Evolutionary conservation across 768 basidiomycete species (phyloP).

Genomic region (Lactifluus pinguis): DNA sequence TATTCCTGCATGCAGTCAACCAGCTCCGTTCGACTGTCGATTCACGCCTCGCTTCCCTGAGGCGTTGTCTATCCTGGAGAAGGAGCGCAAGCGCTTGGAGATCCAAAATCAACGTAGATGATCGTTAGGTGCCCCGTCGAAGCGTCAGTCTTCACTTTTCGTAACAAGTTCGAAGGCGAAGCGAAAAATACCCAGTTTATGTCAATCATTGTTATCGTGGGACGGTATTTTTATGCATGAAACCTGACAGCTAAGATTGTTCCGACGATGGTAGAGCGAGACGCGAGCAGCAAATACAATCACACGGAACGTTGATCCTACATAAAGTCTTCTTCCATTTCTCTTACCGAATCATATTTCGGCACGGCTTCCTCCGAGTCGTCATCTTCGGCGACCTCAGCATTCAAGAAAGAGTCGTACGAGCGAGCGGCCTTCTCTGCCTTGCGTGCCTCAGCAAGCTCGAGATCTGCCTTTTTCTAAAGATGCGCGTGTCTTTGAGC

Average conservation of each 20-base stretch:
- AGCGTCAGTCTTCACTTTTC: not conserved
- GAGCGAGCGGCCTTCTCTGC: slow-evolving; percentile 83
- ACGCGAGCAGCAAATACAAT: not conserved
- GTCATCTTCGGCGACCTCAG: slow-evolving; percentile 44
- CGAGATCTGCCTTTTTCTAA: slow-evolving; percentile 73
- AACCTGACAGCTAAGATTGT: not conserved
- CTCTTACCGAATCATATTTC: slow-evolving; percentile 52
- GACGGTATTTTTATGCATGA: not conserved
- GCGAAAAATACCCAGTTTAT: not conserved
- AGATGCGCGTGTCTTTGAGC: not conserved
- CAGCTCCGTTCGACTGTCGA: slow-evolving; percentile 14
- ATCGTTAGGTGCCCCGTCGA: not conserved
- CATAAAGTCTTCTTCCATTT: slow-evolving; percentile 88
- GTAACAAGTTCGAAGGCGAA: not conserved
- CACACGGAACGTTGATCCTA: slow-evolving; percentile 24
- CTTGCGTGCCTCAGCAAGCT: slow-evolving; percentile 65
- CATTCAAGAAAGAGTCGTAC: slow-evolving; percentile 73
- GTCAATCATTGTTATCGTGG: not conserved
- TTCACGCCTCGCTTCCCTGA: slow-evolving; percentile 17
- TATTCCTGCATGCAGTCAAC: not conserved
- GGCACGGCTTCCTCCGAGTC: slow-evolving; percentile 27
- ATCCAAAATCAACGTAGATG: not conserved
- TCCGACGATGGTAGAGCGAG: not conserved
- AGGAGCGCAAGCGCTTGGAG: not conserved
- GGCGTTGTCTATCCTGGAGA: not conserved